A percentile compares a stretch with the other conserved stretches of the same genome.
Conservation (phyloP, 2,329 filamentous ascomycete genomes). For the Phoma sp. region DNA sequence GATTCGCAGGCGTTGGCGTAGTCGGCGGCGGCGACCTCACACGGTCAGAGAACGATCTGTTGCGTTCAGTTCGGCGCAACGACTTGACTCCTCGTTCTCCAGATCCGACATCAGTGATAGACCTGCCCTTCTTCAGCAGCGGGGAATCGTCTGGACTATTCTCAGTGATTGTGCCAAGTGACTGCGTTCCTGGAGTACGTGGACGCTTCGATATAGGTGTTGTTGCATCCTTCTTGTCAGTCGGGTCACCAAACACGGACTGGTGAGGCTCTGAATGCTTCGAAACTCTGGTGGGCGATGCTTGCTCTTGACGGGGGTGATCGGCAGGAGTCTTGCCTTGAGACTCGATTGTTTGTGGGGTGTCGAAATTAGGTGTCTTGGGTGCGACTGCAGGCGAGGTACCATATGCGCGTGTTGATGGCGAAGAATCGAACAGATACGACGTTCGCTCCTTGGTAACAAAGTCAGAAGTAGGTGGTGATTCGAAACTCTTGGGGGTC, state of each 20-base stretch:
- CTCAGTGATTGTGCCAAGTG: conserved; percentile 61
- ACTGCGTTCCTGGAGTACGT: conserved; percentile 38
- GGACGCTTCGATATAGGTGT: conserved; percentile 36
- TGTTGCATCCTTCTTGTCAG: conserved; percentile 31
- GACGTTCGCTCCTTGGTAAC: conserved; percentile 47
- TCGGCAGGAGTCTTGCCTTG: conserved; percentile 17
- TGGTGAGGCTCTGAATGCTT: conserved; percentile 33
- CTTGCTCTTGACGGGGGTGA: conserved; percentile 13
- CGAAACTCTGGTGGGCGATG: conserved; percentile 18
- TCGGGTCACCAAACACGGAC: conserved; percentile 45
- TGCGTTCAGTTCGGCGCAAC: conserved; percentile 38
- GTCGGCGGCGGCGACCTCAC: conserved; percentile 40
- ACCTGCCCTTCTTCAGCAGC: conserved; percentile 51
- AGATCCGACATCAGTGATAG: conserved; percentile 51
- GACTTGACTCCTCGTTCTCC: conserved; percentile 53
- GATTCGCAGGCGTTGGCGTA: conserved; percentile 38
- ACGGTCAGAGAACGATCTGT: conserved; percentile 45
- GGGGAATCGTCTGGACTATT: conserved; percentile 52
- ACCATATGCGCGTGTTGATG: conserved; percentile 42
- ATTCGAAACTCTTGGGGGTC: conserved; percentile 19
- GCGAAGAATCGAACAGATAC: conserved; percentile 46
- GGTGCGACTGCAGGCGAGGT: conserved; percentile 33
- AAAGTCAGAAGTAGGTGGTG: conserved; percentile 40
- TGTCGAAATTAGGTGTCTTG: conserved; percentile 29
- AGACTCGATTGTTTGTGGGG: conserved; percentile 13